Base-by-base conservation (phyloP, 805 yeast species). In the Starmerella ratchasimensis region DNA sequence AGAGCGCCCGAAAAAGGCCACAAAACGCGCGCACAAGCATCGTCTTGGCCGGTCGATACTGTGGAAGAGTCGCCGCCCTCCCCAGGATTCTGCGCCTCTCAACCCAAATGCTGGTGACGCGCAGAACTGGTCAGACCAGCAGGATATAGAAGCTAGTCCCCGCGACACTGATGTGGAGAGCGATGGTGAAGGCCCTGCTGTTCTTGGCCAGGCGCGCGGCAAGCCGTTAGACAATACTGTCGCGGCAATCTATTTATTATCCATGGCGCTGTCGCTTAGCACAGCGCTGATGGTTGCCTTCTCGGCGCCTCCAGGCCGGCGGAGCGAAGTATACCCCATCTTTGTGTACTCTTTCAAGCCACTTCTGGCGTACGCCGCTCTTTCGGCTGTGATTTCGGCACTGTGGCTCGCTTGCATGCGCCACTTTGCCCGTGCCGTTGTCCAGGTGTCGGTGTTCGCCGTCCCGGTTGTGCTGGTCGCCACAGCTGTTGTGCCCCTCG, bases 341-440 rank as follows among this genome's bases (percentile, higher is more conserved):
- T 44, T 49, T 21, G 39, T 34, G 11, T 36, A 38, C 33, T 41
- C 46, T 14, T 41, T 44, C 3, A 32, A 41, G 20, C 34, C 48
- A 4, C 42, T 50, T 13, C 38, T 27, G 3, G 21, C 19, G 4
- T 43, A 43, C 28, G 43, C 49, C 4, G 31, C 37, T 8, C 24
- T 48, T 8, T 22, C 46, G 9, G 31, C 32, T 4, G 28, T 37
- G 3, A 37, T 37, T 2, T 45, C 51, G 9, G 33, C 36, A 3
- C 39, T 25, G 20, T 50, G 54, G 54, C 42, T 50, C 16, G 31
- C 26, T 17, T 25, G 28, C 25, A 39, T 49, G 43, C 44, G 48
- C n/a, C 28, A 28, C 15, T 37, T 39, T 35, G 35, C 54, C 15
- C 36, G 43, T 9, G 45, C 46, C 7, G 42, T 46, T 15, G 44